Evolutionary conservation across 768 basidiomycete genomes (phyloP), one percentile per base, ranked within the genome.

Genomic region (Boletus reticulatus): DNA sequence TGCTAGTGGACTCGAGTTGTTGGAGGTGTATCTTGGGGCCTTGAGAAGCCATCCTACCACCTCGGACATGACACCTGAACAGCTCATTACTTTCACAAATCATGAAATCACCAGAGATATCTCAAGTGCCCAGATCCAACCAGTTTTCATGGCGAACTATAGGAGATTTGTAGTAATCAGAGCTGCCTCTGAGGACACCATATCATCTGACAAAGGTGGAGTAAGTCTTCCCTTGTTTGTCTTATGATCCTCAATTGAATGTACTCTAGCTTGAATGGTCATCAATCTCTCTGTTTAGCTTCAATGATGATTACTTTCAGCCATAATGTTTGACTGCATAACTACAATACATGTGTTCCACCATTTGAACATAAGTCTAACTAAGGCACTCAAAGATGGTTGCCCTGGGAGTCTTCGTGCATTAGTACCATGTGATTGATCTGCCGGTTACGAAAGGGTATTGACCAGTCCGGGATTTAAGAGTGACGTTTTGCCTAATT

Each of bases 121-220:
- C 60, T 56, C 65, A 27, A 62, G 61, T 39, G 80, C 89, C 75
- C 85, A 87, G 60, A 68, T 71, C 43, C 87, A 90, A 56, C 87
- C 85, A n/a, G 69, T 62, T 22, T 73, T 89, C 36, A 84, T 87
- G 80, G 70, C 76, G 45, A 63, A 75, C 31, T 84, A 85, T 63
- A 80, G 89, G 27, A 81, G 89, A 27, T 91, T 81, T 68, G 82
- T 88, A 12, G 76, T 88, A 1, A 71, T 92, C 37, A 77, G 66
- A 61, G 72, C 74, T 46, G 64, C 70, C 43, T 68, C 64, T 34
- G 73, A 79, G 58, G 57, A 52, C 12, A 54, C 57, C 31, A 55
- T 63, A 39, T 52, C 61, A 49, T 58, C 51, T 52, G 66, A 75
- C 43, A 68, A 65, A 44, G 66, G 74, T 55, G 84, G 80, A 55